Conservation (phyloP, 108 stramenopile species). For the Cyclotella atomus region DNA sequence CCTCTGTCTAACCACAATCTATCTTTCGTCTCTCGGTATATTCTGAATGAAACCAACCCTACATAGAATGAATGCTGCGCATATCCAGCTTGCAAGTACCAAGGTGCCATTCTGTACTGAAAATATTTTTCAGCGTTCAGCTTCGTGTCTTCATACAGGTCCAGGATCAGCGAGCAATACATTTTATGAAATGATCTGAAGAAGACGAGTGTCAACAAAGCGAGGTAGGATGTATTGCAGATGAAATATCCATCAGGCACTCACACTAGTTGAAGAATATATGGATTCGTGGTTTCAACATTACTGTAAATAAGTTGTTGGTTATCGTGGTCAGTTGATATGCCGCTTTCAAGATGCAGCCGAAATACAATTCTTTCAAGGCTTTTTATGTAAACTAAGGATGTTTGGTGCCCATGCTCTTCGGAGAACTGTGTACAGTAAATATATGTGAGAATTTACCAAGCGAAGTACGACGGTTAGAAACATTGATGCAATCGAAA, state of each 20-base stretch:
- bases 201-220: background rate
- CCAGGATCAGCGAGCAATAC: background rate
- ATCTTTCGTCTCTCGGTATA: slow-evolving; percentile 15
- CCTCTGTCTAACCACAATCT: slow-evolving; percentile 1
- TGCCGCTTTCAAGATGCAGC: too few relatives aligned
- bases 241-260: background rate
- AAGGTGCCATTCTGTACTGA: background rate
- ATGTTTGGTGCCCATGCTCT: background rate
- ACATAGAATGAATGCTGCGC: background rate
- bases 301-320: background rate
- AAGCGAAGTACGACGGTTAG: background rate
- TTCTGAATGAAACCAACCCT: slow-evolving; percentile 17
- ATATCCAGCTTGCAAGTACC: slow-evolving; percentile 3
- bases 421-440: background rate
- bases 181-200: background rate
- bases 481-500: background rate
- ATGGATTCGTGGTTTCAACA: background rate
- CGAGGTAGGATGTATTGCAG: too few relatives aligned
- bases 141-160: slow-evolving; percentile 2
- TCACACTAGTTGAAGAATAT: background rate
- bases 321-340: background rate
- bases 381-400: background rate
- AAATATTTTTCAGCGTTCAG: background rate
- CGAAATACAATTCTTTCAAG: background rate
- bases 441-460: background rate